Base-by-base conservation (phyloP, 1,139 yeast species). In the Nadsonia starkeyi-henricii region DNA sequence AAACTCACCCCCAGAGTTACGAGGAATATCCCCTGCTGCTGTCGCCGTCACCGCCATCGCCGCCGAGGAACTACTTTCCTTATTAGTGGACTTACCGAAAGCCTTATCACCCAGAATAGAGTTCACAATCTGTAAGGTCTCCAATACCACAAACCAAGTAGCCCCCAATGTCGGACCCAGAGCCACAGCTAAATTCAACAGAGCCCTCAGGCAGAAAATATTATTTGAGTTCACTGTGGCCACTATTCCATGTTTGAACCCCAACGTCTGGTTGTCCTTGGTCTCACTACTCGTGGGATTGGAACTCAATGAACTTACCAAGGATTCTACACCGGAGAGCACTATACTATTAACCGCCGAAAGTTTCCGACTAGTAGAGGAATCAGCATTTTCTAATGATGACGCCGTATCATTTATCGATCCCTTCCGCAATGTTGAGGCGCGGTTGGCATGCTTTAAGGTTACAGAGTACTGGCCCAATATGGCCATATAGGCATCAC, bases 191-290 rank as follows among this genome's bases (percentile, higher is more conserved):
- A 91, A 68, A 53, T 85, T 83, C 2, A 81, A 68, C 45, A 89
- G 64, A 0, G 95, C 96, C 46, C 95, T 70, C 45, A 85, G 75
- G 56, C 95, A 79, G n/a, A 80, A 71, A 2, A 83, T 72, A 58
- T 86, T 82, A 48, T 93, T 69, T 0, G 82, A 65, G 54, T 78
- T 78, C 41, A 54, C 15, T 33, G 39, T 33, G 12, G 39, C 39
- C 39, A 33, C 39, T 15, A 33, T 33, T 7, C 17, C 12, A 33
- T n/a, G 17, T 9, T 33, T 33, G 17, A 4, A 12, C 4, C 39
- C 39, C 17, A 7, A 3, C 15, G 4, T 15, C 41, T 37, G 41
- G n/a, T 28, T 20, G 9, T 43, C 37, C 1, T 30, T 43, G 17
- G 23, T 37, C 21, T 39, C 43, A 5, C 44, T 46, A 42, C 45